phyloP scores from a whole-genome alignment of 768 basidiomycete species.

The Lactarius hatsudake region DNA sequence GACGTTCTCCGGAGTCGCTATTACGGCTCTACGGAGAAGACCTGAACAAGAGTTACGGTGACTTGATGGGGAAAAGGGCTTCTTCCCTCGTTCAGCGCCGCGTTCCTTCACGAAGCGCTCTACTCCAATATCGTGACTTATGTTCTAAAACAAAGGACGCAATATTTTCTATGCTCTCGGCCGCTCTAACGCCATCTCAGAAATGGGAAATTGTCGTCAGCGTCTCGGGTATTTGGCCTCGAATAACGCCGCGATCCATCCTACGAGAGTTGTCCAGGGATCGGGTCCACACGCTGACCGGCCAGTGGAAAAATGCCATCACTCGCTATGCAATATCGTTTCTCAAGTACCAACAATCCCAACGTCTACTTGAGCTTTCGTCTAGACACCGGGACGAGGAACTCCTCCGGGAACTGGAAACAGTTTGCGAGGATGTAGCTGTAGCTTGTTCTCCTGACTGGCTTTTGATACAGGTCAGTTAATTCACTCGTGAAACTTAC shows the following conservation, averaged over 20 bases:
- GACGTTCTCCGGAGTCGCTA: background rate
- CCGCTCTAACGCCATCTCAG: background rate
- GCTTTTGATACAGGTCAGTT: conserved; percentile 19
- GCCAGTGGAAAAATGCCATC: background rate
- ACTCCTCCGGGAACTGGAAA: conserved; percentile 8
- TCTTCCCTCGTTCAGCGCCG: background rate
- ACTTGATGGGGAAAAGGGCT: background rate
- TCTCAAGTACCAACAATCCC: conserved; percentile 14
- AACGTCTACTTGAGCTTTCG: conserved; percentile 11
- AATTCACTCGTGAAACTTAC: background rate
- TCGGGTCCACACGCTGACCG: conserved; percentile 4
- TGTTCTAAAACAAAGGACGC: background rate
- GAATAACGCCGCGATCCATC: conserved; percentile 9
- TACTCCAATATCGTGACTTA: background rate
- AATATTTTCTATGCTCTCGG: background rate
- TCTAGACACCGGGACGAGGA: conserved; percentile 1
- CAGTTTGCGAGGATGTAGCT: background rate
- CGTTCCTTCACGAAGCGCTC: background rate
- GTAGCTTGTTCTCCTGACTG: conserved; percentile 9
- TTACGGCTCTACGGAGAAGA: conserved; percentile 13
- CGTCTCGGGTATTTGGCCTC: conserved; percentile 14
- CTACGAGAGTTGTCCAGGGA: conserved; percentile 30
- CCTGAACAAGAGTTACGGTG: background rate
- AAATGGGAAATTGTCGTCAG: background rate
- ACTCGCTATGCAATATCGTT: conserved; percentile 2